Conservation (phyloP, 352 stramenopile species). For the Hyaloperonospora arabidopsidis region DNA sequence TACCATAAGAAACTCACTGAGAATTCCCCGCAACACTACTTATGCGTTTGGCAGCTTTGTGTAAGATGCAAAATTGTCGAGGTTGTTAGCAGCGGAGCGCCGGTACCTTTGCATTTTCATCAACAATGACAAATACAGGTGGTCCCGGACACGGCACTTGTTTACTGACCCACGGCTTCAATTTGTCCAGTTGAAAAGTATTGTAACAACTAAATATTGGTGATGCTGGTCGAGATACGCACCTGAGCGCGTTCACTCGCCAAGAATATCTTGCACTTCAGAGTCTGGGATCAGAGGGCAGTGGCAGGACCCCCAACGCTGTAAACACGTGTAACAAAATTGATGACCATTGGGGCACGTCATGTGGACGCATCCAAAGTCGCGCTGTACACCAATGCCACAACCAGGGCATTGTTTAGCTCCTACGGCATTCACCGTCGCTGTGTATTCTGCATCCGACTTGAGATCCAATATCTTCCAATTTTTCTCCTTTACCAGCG, state of each 20-base stretch:
- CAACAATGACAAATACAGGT: too few relatives aligned
- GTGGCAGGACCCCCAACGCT: conserved; percentile 39
- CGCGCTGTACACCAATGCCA: conserved; percentile 60
- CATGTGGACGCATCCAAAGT: conserved; percentile 77
- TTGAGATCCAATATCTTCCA: conserved; percentile 52
- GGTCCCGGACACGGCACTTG: too few relatives aligned
- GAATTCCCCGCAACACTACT: too few relatives aligned
- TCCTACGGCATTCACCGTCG: conserved; percentile 31
- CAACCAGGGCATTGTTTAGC: conserved; percentile 72
- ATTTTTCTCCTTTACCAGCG: conserved; percentile 39
- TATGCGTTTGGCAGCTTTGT: too few relatives aligned
- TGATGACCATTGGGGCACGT: conserved; percentile 60
- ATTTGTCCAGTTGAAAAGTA: too few relatives aligned
- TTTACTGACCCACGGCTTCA: too few relatives aligned
- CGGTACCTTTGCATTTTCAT: too few relatives aligned
- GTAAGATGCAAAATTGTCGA: too few relatives aligned
- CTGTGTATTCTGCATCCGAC: conserved; percentile 57
- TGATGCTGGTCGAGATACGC: background rate
- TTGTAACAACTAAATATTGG: background rate
- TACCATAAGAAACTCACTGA: too few relatives aligned
- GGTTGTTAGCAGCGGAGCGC: too few relatives aligned
- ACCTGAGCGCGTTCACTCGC: conserved; percentile 27
- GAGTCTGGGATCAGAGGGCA: conserved; percentile 53
- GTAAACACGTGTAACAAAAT: conserved; percentile 71
- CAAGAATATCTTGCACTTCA: conserved; percentile 45